Conservation (phyloP, 768 basidiomycete genomes). For the Sutorius australiensis region DNA sequence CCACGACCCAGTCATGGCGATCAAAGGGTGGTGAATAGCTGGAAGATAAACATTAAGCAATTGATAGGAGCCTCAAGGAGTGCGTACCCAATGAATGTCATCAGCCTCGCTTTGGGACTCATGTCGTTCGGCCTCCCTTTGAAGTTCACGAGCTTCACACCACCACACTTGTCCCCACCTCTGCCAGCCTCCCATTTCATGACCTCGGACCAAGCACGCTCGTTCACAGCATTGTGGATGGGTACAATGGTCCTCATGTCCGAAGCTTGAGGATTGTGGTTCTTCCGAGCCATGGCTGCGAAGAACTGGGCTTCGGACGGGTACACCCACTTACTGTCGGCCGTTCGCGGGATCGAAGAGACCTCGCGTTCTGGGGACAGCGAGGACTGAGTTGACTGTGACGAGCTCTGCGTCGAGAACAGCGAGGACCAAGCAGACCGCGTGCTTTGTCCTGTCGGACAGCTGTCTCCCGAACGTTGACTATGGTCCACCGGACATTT, state of each 20-base stretch:
- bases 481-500: conserved; percentile 51
- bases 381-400: conserved; percentile 15
- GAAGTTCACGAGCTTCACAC: conserved; percentile 82
- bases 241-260: conserved; percentile 97
- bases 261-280: conserved; percentile 78
- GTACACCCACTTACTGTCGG: conserved; percentile 88
- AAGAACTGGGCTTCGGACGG: conserved; percentile 99
- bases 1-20: conserved; percentile 94
- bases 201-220: conserved; percentile 83
- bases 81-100: conserved; percentile 81
- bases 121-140: conserved; percentile 80
- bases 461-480: conserved; percentile 35
- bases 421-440: conserved; percentile 42
- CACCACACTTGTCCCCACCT: conserved; percentile 81
- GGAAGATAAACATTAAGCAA: background rate
- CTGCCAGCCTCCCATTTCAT: conserved; percentile 77
- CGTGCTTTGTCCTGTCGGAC: conserved; percentile 64
- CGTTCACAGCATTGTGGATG: conserved; percentile 99
- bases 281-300: conserved; percentile 93
- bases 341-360: conserved; percentile 81
- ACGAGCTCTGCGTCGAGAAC: conserved; percentile 14
- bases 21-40: conserved; percentile 96
- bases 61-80: background rate
- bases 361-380: conserved; percentile 74
- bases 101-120: conserved; percentile 78